phyloP scores from a whole-genome alignment of 306 rosid genomes.

The Prunus dulcis region DNA sequence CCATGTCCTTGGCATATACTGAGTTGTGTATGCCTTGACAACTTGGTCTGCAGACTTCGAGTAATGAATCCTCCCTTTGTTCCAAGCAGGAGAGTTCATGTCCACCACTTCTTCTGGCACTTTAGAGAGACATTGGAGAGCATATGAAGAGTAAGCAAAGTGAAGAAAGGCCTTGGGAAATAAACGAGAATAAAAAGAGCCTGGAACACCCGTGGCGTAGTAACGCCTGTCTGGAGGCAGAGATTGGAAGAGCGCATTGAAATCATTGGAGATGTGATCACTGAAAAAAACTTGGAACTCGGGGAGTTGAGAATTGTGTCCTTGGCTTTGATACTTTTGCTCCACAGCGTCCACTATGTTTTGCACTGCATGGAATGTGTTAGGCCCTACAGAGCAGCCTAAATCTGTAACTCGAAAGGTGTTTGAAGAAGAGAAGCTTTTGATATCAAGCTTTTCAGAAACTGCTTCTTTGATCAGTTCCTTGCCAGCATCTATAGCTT shows the following conservation, averaged over 20 bases:
- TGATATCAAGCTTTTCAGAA: slow-evolving; percentile 17
- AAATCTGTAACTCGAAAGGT: slow-evolving; percentile 31
- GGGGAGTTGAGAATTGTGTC: slow-evolving; percentile 6
- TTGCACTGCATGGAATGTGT: slow-evolving; percentile 36
- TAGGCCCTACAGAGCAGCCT: slow-evolving; percentile 45
- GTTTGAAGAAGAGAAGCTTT: slow-evolving; percentile 4
- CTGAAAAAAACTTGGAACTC: slow-evolving; percentile 27
- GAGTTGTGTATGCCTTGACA: slow-evolving; percentile 17
- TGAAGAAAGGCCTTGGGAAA: slow-evolving; percentile 26
- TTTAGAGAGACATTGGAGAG: slow-evolving; percentile 21
- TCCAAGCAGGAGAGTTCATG: slow-evolving; percentile 18
- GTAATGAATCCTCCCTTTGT: slow-evolving; percentile 21
- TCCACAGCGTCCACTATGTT: slow-evolving; percentile 28
- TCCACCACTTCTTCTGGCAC: slow-evolving; percentile 16
- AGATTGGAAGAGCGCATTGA: slow-evolving; percentile 24
- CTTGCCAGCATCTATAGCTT: slow-evolving; percentile 5
- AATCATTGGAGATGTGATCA: slow-evolving; percentile 19
- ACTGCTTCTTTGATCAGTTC: slow-evolving; percentile 23
- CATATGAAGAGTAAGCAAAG: slow-evolving; percentile 21
- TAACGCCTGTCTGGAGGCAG: slow-evolving; percentile 17
- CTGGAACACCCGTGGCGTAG: slow-evolving; percentile 19
- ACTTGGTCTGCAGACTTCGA: slow-evolving; percentile 14
- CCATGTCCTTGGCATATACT: slow-evolving; percentile 20
- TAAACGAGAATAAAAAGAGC: slow-evolving; percentile 18
- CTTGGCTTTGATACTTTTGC: slow-evolving; percentile 5